Percentiles rank a stretch among this genome's conserved stretches.
Conservation (phyloP, 352 stramenopile species). For the Globisporangium nagaii region DNA sequence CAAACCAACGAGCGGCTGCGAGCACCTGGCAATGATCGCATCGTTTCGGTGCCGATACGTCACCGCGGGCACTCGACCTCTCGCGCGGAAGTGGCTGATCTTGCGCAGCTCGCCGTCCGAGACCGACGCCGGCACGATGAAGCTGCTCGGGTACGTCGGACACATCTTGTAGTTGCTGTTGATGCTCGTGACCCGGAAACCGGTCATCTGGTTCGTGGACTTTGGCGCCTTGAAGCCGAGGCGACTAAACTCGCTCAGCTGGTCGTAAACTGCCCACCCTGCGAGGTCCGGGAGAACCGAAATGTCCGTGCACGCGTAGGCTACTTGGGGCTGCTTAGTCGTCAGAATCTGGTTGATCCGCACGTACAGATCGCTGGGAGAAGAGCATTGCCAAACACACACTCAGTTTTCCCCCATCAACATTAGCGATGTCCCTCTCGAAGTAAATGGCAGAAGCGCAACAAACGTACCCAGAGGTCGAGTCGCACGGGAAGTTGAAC, state of each 20-base stretch:
- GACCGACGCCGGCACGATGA: slow-evolving; percentile 90
- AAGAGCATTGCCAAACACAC: not conserved
- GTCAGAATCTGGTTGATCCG: slow-evolving; percentile 57
- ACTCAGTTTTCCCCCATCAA: not conserved
- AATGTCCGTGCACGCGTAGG: slow-evolving; percentile 37
- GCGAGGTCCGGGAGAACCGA: slow-evolving; percentile 30
- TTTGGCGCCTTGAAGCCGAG: slow-evolving; percentile 47
- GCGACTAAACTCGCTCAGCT: slow-evolving; percentile 49
- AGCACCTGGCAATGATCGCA: slow-evolving; percentile 89
- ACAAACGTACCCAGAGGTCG: slow-evolving; percentile 42
- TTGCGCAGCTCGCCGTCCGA: slow-evolving; percentile 89
- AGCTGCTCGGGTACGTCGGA: slow-evolving; percentile 67
- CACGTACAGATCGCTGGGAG: slow-evolving; percentile 50
- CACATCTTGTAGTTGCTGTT: slow-evolving; percentile 82
- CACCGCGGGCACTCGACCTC: slow-evolving; percentile 89
- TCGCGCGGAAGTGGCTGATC: slow-evolving; percentile 88
- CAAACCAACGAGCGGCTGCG: slow-evolving; percentile 94
- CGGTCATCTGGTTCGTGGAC: slow-evolving; percentile 24
- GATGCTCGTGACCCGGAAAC: slow-evolving; percentile 59
- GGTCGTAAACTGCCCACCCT: slow-evolving; percentile 57
- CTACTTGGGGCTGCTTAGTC: slow-evolving; percentile 41
- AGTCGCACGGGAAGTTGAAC: slow-evolving; percentile 67
- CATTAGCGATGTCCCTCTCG: too few relatives aligned
- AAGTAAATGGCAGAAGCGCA: too few relatives aligned
- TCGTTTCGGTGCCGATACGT: slow-evolving; percentile 90